phyloP scores from a whole-genome alignment of 1,284 basidiomycete genomes.

The Fomitiporia mediterranea region DNA sequence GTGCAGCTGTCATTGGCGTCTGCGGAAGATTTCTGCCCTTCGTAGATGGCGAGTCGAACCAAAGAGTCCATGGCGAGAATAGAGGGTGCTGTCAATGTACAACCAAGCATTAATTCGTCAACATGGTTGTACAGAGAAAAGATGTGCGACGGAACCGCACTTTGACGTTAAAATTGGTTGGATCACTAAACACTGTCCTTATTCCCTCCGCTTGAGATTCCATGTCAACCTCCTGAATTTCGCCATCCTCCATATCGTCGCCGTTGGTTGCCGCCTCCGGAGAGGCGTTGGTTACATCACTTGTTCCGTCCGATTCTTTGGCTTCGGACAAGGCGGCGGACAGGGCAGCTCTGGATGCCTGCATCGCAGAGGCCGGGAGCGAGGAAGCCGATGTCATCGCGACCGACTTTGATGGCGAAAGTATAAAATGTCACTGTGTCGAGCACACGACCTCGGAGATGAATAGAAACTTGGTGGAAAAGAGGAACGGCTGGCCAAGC shows the following conservation, averaged over 20 bases:
- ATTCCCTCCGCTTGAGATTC: conserved; percentile 76
- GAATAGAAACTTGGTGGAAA: neutral
- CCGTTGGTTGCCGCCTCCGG: conserved; percentile 18
- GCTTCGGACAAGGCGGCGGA: conserved; percentile 61
- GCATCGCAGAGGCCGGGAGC: conserved; percentile 57
- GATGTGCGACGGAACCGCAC: conserved; percentile 36
- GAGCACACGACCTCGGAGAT: neutral
- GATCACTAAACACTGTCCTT: conserved; percentile 87
- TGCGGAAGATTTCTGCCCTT: conserved; percentile 86
- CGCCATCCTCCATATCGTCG: conserved; percentile 52
- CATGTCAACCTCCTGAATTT: conserved; percentile 79
- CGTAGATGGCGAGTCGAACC: conserved; percentile 91
- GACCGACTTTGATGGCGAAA: neutral
- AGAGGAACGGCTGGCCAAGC: conserved; percentile 1
- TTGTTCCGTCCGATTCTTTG: conserved; percentile 32
- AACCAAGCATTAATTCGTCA: conserved; percentile 16
- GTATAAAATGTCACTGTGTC: conserved; percentile 3
- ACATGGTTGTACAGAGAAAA: neutral
- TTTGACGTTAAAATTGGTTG: conserved; percentile 89
- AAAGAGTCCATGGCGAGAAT: conserved; percentile 92
- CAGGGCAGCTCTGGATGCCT: conserved; percentile 72
- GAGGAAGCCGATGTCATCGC: conserved; percentile 26
- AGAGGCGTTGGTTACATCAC: conserved; percentile 34
- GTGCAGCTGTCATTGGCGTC: conserved; percentile 75
- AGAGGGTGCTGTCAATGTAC: conserved; percentile 68